phyloP scores from a whole-genome alignment of 768 basidiomycete species.

The Mycena indigotica region DNA sequence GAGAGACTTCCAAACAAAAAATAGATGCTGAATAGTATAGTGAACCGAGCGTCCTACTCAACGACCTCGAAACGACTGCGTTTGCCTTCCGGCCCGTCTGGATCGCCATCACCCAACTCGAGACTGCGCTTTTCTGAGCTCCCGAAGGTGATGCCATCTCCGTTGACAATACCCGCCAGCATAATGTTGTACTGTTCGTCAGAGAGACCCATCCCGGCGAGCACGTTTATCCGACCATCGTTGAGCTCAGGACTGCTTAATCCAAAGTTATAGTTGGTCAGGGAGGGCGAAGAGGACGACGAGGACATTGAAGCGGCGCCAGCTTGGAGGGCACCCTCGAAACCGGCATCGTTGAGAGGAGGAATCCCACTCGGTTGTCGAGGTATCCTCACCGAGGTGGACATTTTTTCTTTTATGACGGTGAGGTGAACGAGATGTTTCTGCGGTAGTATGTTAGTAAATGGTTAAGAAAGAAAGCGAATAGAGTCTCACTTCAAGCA shows the following conservation, averaged over 20 bases:
- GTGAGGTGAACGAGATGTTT: constrained; percentile 90
- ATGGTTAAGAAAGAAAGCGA: not conserved
- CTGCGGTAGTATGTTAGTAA: constrained; percentile 36
- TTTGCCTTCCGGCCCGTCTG: constrained; percentile 50
- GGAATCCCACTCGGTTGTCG: constrained; percentile 66
- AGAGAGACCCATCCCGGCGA: constrained; percentile 84
- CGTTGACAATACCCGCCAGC: constrained; percentile 69
- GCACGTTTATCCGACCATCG: constrained; percentile 72
- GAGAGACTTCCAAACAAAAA: not conserved
- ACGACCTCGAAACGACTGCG: constrained; percentile 63
- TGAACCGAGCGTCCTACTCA: constrained; percentile 40
- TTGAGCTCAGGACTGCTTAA: constrained; percentile 39
- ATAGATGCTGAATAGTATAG: not conserved
- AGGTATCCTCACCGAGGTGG: constrained; percentile 34
- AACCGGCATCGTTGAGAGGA: constrained; percentile 53
- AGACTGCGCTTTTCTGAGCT: constrained; percentile 36
- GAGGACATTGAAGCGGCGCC: constrained; percentile 30
- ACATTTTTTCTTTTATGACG: constrained; percentile 72
- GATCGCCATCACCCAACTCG: constrained; percentile 35
- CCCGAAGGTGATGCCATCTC: constrained; percentile 51
- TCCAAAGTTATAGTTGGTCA: constrained; percentile 9
- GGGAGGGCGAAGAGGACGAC: constrained; percentile 1
- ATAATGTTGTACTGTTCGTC: constrained; percentile 88
- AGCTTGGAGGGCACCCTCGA: constrained; percentile 57
- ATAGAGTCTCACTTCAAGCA: constrained; percentile 74